phyloP scores from a whole-genome alignment of 805 yeast genomes.

The Spathaspora gorwiae region DNA sequence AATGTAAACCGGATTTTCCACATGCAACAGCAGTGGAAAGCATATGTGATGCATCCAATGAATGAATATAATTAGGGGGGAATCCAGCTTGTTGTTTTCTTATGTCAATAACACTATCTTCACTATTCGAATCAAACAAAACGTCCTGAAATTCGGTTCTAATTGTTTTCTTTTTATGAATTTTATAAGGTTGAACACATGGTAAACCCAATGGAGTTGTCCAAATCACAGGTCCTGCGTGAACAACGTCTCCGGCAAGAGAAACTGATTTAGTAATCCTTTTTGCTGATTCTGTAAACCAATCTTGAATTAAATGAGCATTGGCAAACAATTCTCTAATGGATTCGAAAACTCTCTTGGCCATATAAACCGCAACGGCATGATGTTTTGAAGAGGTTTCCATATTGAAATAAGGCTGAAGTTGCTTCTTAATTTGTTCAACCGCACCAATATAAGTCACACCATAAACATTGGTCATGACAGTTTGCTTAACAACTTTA shows the following conservation, averaged over 20 bases:
- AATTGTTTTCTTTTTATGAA: conserved; percentile 57
- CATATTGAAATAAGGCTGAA: conserved; percentile 54
- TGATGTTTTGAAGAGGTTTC: conserved; percentile 36
- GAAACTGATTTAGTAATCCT: conserved; percentile 54
- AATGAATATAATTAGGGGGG: conserved; percentile 94
- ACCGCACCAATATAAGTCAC: conserved; percentile 93
- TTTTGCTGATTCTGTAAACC: conserved; percentile 87
- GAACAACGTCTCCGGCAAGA: conserved; percentile 60
- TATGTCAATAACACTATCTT: conserved; percentile 71
- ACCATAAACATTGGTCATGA: conserved; percentile 97
- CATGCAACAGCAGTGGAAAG: conserved; percentile 80
- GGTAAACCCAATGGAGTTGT: conserved; percentile 94
- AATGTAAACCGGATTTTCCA: conserved; percentile 56
- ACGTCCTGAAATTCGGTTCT: conserved; percentile 81
- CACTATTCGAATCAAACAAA: conserved; percentile 80
- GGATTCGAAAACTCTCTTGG: conserved; percentile 74
- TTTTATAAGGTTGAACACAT: conserved; percentile 94
- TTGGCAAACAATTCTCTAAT: conserved; percentile 82
- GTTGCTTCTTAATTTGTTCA: conserved; percentile 77
- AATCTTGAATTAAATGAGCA: conserved; percentile 93
- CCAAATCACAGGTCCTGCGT: conserved; percentile 91
- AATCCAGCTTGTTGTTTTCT: conserved; percentile 89
- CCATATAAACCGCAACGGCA: conserved; percentile 49
- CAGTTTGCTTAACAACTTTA: conserved; percentile 93
- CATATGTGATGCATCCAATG: conserved; percentile 97